Base-by-base conservation (phyloP, 345 rosid genomes). In the Brassica carinata region DNA sequence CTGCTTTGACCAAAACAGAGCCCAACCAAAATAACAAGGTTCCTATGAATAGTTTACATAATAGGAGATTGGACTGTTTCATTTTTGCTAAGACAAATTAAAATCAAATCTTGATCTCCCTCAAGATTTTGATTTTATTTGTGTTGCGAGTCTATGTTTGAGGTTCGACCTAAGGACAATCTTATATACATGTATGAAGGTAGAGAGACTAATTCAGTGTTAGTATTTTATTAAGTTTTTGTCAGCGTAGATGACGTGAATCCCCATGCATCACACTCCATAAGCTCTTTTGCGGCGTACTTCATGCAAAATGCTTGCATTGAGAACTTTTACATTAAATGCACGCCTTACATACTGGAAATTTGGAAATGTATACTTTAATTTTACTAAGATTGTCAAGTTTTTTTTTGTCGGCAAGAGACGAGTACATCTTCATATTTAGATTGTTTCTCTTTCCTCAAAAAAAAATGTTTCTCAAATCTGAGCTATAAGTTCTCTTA, bases 261-360 rank as follows among this genome's bases (percentile, higher is more conserved):
- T 14, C 70, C 40, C 82, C 30, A 82, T 67, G 85, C 81, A 82
- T 75, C 83, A 71, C 69, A 71, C 58, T 68, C 31, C 61, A 5
- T 38, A 18, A 38, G 72, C 72, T 83, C 80, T 63, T 81, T 88
- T 83, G 85, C 87, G 87, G 87, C 88, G 90, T 75, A 85, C 90
- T 85, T 82, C 73, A 84, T 79, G 88, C 89, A 53, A 63, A 61
- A 15, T 68, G 75, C 53, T 33, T 36, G 17, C 71, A 19, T 72
- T 74, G 8, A 67, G 5, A 79, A 29, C 8, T 2, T 45, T 45
- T 73, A 38, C 14, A 13, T 67, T 59, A 14, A 59, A 10, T 45
- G 19, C 61, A 79, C 74, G 74, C 70, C 15, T 7, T 5, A 17
- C 17, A 45, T 9, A 26, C 15, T 66, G 59, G 11, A 43, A 4